These are phyloP conservation scores for Quercus tomentella DNA, from an alignment of 331 rosid genomes.

Conservation along the genomic window DNA sequence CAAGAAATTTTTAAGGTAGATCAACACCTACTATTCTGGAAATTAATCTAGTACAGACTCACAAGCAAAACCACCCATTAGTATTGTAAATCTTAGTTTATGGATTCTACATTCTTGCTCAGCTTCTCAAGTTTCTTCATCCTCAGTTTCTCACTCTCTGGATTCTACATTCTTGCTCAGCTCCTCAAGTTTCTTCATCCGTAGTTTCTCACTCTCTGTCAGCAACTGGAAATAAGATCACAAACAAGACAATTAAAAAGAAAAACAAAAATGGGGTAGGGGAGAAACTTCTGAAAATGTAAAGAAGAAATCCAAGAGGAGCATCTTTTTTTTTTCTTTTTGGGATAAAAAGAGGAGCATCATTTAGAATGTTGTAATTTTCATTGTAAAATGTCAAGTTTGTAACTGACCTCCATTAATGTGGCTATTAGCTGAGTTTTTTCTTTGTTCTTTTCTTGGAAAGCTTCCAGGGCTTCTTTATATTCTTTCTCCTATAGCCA, in stretches of 20 bases:
- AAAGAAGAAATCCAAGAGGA: background rate
- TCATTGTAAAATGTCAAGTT: background rate
- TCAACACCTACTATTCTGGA: background rate
- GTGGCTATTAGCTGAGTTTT: constrained; percentile 62
- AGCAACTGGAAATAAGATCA: constrained; percentile 47
- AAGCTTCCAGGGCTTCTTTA: constrained; percentile 63
- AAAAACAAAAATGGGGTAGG: background rate
- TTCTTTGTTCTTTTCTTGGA: constrained; percentile 74
- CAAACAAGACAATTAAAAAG: constrained; percentile 1
- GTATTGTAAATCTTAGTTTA: constrained; percentile 17
- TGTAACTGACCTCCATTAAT: constrained; percentile 62
- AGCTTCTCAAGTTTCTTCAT: constrained; percentile 81
- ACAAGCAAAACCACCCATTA: background rate
- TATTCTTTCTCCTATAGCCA: constrained; percentile 75
- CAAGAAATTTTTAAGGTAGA: background rate
- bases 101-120: constrained; percentile 47
- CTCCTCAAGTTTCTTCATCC: constrained; percentile 83
- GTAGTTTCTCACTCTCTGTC: constrained; percentile 51
- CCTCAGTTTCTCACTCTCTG: constrained; percentile 57
- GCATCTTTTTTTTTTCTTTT: no score
- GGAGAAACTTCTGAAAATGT: background rate
- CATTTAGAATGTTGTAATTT: background rate
- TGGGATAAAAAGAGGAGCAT: background rate
- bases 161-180: constrained; percentile 55
- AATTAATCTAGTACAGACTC: background rate